Conservation (phyloP, 306 rosid species). For the Vigna mungo region DNA sequence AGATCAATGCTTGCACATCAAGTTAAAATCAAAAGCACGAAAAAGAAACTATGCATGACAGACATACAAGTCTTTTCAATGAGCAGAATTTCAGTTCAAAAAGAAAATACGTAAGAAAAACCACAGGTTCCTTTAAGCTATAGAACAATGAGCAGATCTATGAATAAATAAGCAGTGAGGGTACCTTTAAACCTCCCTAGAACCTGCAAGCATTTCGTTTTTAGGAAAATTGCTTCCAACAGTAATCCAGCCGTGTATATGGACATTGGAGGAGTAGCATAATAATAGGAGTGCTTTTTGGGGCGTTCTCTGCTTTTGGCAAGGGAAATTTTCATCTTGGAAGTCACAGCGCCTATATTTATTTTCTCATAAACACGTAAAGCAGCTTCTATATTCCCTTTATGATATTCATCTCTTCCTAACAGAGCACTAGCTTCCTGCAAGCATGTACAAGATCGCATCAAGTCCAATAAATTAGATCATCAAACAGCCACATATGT, state of each 20-base stretch:
- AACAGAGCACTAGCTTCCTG: slow-evolving; percentile 98
- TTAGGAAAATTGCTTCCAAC: slow-evolving; percentile 78
- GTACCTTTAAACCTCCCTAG: slow-evolving; percentile 87
- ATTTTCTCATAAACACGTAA: slow-evolving; percentile 89
- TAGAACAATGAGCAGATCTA: slow-evolving; percentile 34
- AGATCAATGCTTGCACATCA: slow-evolving; percentile 1
- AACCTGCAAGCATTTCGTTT: slow-evolving; percentile 80
- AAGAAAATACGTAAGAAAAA: slow-evolving; percentile 20
- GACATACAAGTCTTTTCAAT: slow-evolving; percentile 2
- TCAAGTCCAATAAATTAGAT: slow-evolving; percentile 35
- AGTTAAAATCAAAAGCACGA: background rate
- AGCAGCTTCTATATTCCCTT: slow-evolving; percentile 92
- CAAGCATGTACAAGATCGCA: slow-evolving; percentile 38
- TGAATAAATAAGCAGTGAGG: slow-evolving; percentile 28
- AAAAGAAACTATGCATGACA: slow-evolving; percentile 13
- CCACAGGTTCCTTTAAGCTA: slow-evolving; percentile 34
- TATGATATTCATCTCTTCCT: slow-evolving; percentile 92
- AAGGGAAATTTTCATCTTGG: slow-evolving; percentile 70
- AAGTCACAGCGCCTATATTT: slow-evolving; percentile 65
- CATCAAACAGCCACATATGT: slow-evolving; percentile 24
- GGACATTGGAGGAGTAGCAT: slow-evolving; percentile 64
- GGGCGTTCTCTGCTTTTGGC: slow-evolving; percentile 61
- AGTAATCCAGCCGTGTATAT: slow-evolving; percentile 77
- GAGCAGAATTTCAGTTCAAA: slow-evolving; percentile 34
- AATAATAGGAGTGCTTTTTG: slow-evolving; percentile 60